A percentile compares a stretch with the other conserved stretches of the same genome.
These are phyloP conservation scores for Ilyonectria sp. DNA, from an alignment of 2,329 filamentous ascomycete species.

Conservation along the genomic window DNA sequence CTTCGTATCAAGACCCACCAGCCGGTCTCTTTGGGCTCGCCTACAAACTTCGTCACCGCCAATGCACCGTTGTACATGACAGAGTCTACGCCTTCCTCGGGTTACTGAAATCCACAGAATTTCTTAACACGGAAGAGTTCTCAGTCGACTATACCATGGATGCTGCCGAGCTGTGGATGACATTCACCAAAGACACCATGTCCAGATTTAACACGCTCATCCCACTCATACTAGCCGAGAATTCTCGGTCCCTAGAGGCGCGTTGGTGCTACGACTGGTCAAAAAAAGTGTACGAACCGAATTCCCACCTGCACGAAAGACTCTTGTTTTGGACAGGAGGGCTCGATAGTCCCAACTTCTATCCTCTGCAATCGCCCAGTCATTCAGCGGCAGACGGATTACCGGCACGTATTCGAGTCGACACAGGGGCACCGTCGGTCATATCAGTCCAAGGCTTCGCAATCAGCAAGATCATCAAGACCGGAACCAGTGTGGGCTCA, in stretches of 20 bases:
- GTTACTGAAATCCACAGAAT: slow-evolving; percentile 1
- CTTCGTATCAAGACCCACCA: slow-evolving; percentile 20
- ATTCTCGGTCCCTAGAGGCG: neutral
- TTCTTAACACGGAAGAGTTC: neutral
- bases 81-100: slow-evolving; percentile 28
- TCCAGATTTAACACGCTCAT: slow-evolving; percentile 29
- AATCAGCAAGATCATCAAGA: slow-evolving; percentile 14
- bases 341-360: slow-evolving; percentile 22
- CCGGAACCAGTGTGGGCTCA: slow-evolving; percentile 12
- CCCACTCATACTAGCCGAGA: slow-evolving; percentile 21
- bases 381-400: slow-evolving; percentile 26
- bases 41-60: slow-evolving; percentile 29
- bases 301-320: slow-evolving; percentile 7
- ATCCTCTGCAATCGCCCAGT: slow-evolving; percentile 20
- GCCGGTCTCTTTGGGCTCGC: slow-evolving; percentile 30
- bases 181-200: slow-evolving; percentile 23
- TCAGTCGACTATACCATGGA: slow-evolving; percentile 27
- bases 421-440: slow-evolving; percentile 19
- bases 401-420: slow-evolving; percentile 15
- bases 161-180: slow-evolving; percentile 19
- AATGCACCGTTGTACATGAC: slow-evolving; percentile 24
- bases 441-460: slow-evolving; percentile 22
- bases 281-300: slow-evolving; percentile 17
- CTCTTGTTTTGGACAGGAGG: slow-evolving; percentile 28
- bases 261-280: slow-evolving; percentile 30